Evolutionary conservation across 768 basidiomycete genomes (phyloP), one percentile per base, ranked within the genome.

Genomic region (Coprinellus aureogranulatus): DNA sequence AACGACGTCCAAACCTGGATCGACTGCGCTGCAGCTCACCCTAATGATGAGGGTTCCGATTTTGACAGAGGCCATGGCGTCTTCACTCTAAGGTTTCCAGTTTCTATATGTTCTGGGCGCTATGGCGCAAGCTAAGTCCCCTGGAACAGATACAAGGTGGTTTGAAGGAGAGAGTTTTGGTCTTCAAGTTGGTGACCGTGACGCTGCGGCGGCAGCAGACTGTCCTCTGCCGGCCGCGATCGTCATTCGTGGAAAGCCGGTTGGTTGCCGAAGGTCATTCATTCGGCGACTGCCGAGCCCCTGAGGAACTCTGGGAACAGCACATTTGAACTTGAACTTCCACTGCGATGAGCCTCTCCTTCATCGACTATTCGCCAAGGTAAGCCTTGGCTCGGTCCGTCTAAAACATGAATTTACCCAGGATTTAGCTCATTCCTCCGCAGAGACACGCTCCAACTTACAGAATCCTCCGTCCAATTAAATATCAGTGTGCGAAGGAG

Each of bases 41-140:
- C 59, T 48, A 9, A 60, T 60, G 28, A 55, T 22, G 20, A 60
- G 59, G 8, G 59, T 60, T 10, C 54, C 59, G 28, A 60, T 55
- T 41, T 60, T 60, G n/a, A 60, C 48, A 25, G 59, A 60, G 9
- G 59, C 59, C 59, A 60, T 60, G 14, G 20, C 18, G 18, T 49
- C 41, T 44, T n/a, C 20, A n/a, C n/a, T n/a, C n/a, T n/a, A n/a
- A n/a, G n/a, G n/a, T n/a, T n/a, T n/a, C n/a, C n/a, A n/a, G n/a
- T n/a, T n/a, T n/a, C n/a, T n/a, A n/a, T n/a, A 9, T 18, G 37
- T 39, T 18, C 10, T 39, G 18, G 9, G 37, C 10, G 37, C 10
- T 39, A 18, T 18, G 9, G 10, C 37, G 37, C 37, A 9, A 18
- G 9, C 37, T 39, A 39, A 39, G 9, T 39, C 10, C 18, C 10